These are phyloP conservation scores for Lachnellula hyalina DNA, from an alignment of 2,329 filamentous ascomycete genomes.

Conservation along the genomic window DNA sequence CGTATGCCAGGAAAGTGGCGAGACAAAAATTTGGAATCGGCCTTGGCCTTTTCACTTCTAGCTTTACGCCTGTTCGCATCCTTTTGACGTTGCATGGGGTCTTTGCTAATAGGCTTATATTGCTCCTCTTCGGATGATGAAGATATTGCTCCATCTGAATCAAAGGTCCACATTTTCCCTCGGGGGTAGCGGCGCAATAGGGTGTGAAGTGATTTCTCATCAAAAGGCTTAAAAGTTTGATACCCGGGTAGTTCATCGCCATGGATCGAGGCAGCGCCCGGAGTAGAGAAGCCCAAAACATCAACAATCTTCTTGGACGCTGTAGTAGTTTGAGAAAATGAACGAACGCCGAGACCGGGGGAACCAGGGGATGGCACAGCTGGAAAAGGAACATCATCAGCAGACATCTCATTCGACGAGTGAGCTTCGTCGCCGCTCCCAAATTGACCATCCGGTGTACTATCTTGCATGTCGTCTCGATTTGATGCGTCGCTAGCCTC, in stretches of 20 bases:
- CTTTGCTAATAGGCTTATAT: neutral
- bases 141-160: slow-evolving; percentile 37
- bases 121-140: slow-evolving; percentile 40
- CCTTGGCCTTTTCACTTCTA: slow-evolving; percentile 12
- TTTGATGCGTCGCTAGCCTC: neutral
- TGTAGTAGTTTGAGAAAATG: slow-evolving; percentile 16
- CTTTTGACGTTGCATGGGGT: slow-evolving; percentile 5
- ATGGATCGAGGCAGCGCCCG: slow-evolving; percentile 27
- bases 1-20: slow-evolving; percentile 40
- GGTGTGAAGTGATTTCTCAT: slow-evolving; percentile 26
- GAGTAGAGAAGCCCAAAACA: slow-evolving; percentile 30
- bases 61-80: slow-evolving; percentile 11
- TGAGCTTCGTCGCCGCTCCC: slow-evolving; percentile 14
- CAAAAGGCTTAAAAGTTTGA: slow-evolving; percentile 24
- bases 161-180: slow-evolving; percentile 44
- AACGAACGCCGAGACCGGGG: neutral
- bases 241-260: slow-evolving; percentile 24
- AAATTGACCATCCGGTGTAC: slow-evolving; percentile 12
- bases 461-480: slow-evolving; percentile 9
- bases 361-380: neutral
- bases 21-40: slow-evolving; percentile 31
- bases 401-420: slow-evolving; percentile 2
- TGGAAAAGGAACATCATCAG: too few relatives aligned
- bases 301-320: slow-evolving; percentile 20
- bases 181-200: slow-evolving; percentile 40